Evolutionary conservation across 306 rosid genomes (phyloP).

Genomic region (Senna siamea): DNA sequence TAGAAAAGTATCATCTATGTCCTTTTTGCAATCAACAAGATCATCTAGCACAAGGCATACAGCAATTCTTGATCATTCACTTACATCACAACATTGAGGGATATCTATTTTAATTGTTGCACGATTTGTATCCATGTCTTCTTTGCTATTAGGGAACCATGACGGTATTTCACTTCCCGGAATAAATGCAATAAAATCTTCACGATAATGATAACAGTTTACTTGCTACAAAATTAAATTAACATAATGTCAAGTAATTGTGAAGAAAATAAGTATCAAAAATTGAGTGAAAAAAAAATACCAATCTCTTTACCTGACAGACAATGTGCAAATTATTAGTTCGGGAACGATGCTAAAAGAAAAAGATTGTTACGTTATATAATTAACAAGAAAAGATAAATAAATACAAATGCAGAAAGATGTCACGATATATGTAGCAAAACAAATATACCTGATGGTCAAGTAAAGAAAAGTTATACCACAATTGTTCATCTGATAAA

Average conservation of each 20-base stretch:
- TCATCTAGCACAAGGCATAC: background rate
- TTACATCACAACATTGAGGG: background rate
- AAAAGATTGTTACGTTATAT: background rate
- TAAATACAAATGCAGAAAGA: too few species aligned
- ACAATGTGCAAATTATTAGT: background rate
- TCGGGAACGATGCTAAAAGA: background rate
- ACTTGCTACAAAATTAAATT: background rate
- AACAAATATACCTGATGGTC: background rate
- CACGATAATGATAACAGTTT: background rate
- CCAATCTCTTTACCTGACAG: background rate
- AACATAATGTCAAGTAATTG: background rate
- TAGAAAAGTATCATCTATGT: too few species aligned
- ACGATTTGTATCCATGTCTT: too few species aligned
- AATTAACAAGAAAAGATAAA: background rate
- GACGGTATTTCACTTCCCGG: background rate
- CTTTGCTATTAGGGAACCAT: background rate
- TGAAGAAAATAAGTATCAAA: background rate
- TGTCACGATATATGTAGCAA: background rate
- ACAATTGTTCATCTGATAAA: background rate
- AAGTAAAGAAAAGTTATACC: background rate
- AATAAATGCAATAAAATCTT: background rate
- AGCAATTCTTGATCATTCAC: conserved; percentile 18
- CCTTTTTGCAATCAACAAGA: too few species aligned
- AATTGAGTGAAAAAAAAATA: too few species aligned
- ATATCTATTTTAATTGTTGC: background rate